These are phyloP conservation scores for Calocera viscosa DNA, from an alignment of 768 basidiomycete genomes.

Conservation along the genomic window DNA sequence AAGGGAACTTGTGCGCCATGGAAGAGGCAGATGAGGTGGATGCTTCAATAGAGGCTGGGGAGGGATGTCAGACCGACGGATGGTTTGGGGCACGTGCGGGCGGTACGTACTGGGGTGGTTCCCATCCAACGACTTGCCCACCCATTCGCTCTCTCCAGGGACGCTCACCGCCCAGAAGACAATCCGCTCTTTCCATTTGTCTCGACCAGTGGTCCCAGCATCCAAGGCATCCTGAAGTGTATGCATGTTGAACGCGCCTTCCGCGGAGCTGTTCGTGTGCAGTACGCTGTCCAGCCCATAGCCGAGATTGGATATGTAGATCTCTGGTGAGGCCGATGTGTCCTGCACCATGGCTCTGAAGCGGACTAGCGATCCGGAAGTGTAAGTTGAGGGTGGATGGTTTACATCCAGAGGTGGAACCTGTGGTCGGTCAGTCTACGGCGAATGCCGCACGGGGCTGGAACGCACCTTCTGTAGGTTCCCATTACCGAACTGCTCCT, in stretches of 20 bases:
- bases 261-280: neutral
- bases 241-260: neutral
- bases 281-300: constrained; percentile 14
- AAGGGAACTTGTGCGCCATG: constrained; percentile 51
- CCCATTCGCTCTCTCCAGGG: constrained; percentile 55
- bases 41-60: neutral
- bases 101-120: neutral
- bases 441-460: neutral
- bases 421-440: constrained; percentile 25
- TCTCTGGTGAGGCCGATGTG: constrained; percentile 56
- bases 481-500: constrained; percentile 32
- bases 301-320: constrained; percentile 45
- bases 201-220: constrained; percentile 30
- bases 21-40: neutral
- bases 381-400: constrained; percentile 39
- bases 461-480: constrained; percentile 32
- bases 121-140: neutral
- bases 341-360: constrained; percentile 77
- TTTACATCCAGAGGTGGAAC: constrained; percentile 44
- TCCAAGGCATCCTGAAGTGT: constrained; percentile 15
- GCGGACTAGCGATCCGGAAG: constrained; percentile 46
- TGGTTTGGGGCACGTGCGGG: neutral
- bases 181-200: constrained; percentile 46
- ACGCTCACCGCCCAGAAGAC: constrained; percentile 64
- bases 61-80: neutral